A percentile compares a stretch with the other conserved stretches of the same genome.
phyloP scores from a whole-genome alignment of 164 flowering plant genomes.

The Aristolochia fimbriata region DNA sequence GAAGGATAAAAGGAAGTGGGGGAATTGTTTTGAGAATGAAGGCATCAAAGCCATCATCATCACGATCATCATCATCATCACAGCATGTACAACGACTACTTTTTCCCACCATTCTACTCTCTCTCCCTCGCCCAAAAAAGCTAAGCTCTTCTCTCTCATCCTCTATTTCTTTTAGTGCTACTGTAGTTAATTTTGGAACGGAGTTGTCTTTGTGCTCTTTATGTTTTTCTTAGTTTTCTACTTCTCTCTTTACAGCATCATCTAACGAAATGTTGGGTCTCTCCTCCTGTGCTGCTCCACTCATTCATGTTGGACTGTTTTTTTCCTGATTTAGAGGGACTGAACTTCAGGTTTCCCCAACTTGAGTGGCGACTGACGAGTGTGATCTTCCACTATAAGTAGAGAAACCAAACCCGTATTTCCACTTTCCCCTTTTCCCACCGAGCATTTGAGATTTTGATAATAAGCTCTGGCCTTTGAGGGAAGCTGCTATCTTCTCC shows the following conservation, averaged over 20 bases:
- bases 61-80: slow-evolving; percentile 27
- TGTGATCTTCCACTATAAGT: too few species aligned
- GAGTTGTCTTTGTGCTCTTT: not conserved
- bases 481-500: too few species aligned
- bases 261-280: not conserved
- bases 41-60: slow-evolving; percentile 10
- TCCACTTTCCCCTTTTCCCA: too few species aligned
- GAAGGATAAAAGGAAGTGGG: slow-evolving; percentile 13
- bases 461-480: too few species aligned
- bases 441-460: too few species aligned
- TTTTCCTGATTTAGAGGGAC: too few species aligned
- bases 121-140: slow-evolving; percentile 7
- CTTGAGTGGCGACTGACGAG: too few species aligned
- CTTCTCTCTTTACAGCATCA: not conserved
- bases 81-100: slow-evolving; percentile 57
- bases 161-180: not conserved
- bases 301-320: too few species aligned
- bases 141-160: slow-evolving; percentile 6
- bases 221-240: not conserved
- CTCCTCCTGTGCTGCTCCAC: too few species aligned
- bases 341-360: too few species aligned
- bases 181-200: not conserved
- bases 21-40: slow-evolving; percentile 30
- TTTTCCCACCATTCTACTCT: slow-evolving; percentile 48
- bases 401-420: too few species aligned